phyloP scores from a whole-genome alignment of 306 rosid genomes.

The Vicia faba region DNA sequence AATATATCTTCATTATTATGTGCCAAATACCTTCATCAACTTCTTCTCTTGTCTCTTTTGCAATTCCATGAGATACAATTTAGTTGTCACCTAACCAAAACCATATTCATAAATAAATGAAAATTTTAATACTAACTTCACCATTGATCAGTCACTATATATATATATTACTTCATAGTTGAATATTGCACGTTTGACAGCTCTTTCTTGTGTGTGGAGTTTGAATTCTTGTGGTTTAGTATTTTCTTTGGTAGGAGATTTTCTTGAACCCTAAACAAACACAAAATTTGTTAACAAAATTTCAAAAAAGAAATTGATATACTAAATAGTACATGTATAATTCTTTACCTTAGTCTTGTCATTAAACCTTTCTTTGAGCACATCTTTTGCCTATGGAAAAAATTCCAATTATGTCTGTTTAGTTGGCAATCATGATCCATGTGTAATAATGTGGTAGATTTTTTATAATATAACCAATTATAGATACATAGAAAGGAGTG shows the following conservation, averaged over 20 bases:
- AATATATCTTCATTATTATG: neutral
- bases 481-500: constrained; percentile 11
- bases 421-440: constrained; percentile 34
- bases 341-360: constrained; percentile 55
- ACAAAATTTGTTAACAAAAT: constrained; percentile 20
- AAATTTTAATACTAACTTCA: constrained; percentile 6
- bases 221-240: constrained; percentile 81
- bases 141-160: neutral
- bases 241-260: constrained; percentile 60
- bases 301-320: neutral
- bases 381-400: constrained; percentile 60
- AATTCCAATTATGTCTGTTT: constrained; percentile 38
- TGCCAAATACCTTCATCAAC: constrained; percentile 64
- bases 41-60: constrained; percentile 69
- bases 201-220: constrained; percentile 88
- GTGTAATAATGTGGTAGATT: constrained; percentile 10
- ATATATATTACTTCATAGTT: constrained; percentile 67
- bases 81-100: constrained; percentile 66
- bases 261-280: constrained; percentile 49
- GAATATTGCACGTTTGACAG: constrained; percentile 83
- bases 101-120: constrained; percentile 14
- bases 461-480: constrained; percentile 24
- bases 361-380: constrained; percentile 46
- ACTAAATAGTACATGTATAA: neutral
- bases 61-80: constrained; percentile 62